Base-by-base conservation (phyloP, 208 protist species). In the Trypanosoma platydactyli region DNA sequence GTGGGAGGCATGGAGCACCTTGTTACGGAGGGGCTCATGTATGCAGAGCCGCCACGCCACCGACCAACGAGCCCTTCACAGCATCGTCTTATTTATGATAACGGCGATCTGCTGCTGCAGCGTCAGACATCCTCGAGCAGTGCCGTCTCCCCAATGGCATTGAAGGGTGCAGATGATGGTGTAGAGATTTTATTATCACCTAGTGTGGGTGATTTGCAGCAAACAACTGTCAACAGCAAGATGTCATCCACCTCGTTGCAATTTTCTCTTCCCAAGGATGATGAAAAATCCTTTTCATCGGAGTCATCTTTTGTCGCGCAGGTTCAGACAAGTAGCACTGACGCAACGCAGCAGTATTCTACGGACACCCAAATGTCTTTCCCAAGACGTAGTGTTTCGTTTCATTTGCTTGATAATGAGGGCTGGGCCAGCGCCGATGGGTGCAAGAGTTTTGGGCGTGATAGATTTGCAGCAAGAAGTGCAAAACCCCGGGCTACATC, bases 241-340 rank as follows among this genome's bases (percentile, higher is more conserved):
- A 45, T 48, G 29, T 63, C 64, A 6, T 44, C 64, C 5, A 61
- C 46, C 0, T 64, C 55, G 18, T 35, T 71, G 6, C 54, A 49
- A 18, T 71, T 63, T 46, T 71, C 64, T 7, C 35, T 64, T 29
- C 64, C 64, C 5, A 54, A 46, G 0, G 64, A 71, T 18, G 55
- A 62, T 7, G 13, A 40, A 18, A 63, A 24, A 18, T 29, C 11
- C 22, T 61, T 30, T 35, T 71, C 64, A 11, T 56, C 64, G 3
- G 30, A 33, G 6, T 55, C 64, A 18, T 48, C 24, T n/a, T 49
- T 30, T 22, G 24, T 20, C 27, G n/a, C 41, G 7, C 18, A 55
- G 13, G 25, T 41, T 16, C 48, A 29, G 11, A 33, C 20, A 13
- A 49, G 22, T 41, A 58, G 11, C 29, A 46, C 46, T 44, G 5